A percentile compares a stretch with the other conserved stretches of the same genome.
phyloP scores from a whole-genome alignment of 1,284 basidiomycete species.

The Tremellales sp. region DNA sequence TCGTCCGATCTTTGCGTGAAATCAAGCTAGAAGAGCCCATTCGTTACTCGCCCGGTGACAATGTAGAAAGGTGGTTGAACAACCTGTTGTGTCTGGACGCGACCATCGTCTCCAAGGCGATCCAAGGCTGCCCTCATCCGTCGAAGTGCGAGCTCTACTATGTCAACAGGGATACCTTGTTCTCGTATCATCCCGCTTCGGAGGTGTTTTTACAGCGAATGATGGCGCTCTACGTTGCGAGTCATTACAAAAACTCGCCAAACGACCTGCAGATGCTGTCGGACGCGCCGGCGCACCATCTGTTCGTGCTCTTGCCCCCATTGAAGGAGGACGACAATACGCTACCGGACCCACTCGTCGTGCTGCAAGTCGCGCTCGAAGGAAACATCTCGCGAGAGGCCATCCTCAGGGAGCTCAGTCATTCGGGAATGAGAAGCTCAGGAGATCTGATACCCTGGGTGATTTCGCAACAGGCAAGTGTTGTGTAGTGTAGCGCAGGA shows the following conservation, averaged over 20 bases:
- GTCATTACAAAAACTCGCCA: slow-evolving; percentile 98
- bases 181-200: slow-evolving; percentile 94
- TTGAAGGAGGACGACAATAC: slow-evolving; percentile 78
- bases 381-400: slow-evolving; percentile 84
- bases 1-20: slow-evolving; percentile 78
- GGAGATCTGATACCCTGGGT: slow-evolving; percentile 99
- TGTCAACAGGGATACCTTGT: slow-evolving; percentile 92
- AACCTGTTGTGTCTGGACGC: slow-evolving; percentile 88
- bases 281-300: slow-evolving; percentile 93
- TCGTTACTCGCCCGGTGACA: slow-evolving; percentile 82
- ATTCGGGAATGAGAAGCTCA: slow-evolving; percentile 51
- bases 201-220: slow-evolving; percentile 96
- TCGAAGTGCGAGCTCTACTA: slow-evolving; percentile 92
- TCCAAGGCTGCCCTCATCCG: slow-evolving; percentile 86
- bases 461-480: slow-evolving; percentile 70
- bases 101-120: slow-evolving; percentile 61
- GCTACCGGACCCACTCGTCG: slow-evolving; percentile 89
- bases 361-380: slow-evolving; percentile 92
- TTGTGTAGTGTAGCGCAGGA: background rate
- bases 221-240: slow-evolving; percentile 96
- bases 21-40: slow-evolving; percentile 95
- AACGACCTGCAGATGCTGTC: slow-evolving; percentile 96
- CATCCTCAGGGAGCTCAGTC: slow-evolving; percentile 80
- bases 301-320: slow-evolving; percentile 93
- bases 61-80: slow-evolving; percentile 94